A percentile compares a stretch with the other conserved stretches of the same genome.
These are phyloP conservation scores for Penicillium verhagenii DNA, from an alignment of 495 filamentous ascomycete species.

Conservation along the genomic window DNA sequence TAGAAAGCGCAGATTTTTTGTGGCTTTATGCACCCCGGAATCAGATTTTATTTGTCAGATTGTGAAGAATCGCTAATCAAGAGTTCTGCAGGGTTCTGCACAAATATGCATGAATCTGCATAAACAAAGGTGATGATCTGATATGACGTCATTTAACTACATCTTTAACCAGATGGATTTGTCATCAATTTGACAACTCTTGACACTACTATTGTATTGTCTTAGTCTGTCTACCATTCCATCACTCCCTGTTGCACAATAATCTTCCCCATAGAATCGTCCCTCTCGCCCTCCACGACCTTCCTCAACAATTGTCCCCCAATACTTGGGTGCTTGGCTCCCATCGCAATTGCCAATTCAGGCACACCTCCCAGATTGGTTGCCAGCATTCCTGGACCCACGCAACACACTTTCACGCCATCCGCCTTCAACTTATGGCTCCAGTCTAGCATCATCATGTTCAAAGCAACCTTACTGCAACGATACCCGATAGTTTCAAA, in stretches of 20 bases:
- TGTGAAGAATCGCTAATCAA: background rate
- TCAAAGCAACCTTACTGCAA: slow-evolving; percentile 32
- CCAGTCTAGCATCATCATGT: slow-evolving; percentile 37
- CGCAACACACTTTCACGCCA: slow-evolving; percentile 37
- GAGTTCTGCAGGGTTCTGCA: background rate
- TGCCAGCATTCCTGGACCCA: slow-evolving; percentile 33
- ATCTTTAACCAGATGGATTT: background rate
- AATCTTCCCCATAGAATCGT: slow-evolving; percentile 37
- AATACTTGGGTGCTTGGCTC: slow-evolving; percentile 25
- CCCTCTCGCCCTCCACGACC: slow-evolving; percentile 39
- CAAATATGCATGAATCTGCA: background rate
- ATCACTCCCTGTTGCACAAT: slow-evolving; percentile 12
- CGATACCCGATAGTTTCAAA: slow-evolving; percentile 34
- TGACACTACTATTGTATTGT: too few species aligned
- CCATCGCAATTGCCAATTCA: slow-evolving; percentile 33
- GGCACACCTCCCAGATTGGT: slow-evolving; percentile 27
- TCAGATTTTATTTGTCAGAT: background rate
- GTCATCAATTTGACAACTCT: too few species aligned
- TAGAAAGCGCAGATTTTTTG: background rate
- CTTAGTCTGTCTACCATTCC: slow-evolving; percentile 4
- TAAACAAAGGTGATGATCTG: background rate
- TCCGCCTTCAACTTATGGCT: slow-evolving; percentile 34
- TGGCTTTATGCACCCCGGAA: background rate
- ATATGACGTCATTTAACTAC: background rate
- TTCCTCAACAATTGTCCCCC: slow-evolving; percentile 33